Evolutionary conservation across 2,329 filamentous ascomycete species (phyloP), one percentile per base, ranked within the genome.

Genomic region (Colletotrichum tofieldiae): DNA sequence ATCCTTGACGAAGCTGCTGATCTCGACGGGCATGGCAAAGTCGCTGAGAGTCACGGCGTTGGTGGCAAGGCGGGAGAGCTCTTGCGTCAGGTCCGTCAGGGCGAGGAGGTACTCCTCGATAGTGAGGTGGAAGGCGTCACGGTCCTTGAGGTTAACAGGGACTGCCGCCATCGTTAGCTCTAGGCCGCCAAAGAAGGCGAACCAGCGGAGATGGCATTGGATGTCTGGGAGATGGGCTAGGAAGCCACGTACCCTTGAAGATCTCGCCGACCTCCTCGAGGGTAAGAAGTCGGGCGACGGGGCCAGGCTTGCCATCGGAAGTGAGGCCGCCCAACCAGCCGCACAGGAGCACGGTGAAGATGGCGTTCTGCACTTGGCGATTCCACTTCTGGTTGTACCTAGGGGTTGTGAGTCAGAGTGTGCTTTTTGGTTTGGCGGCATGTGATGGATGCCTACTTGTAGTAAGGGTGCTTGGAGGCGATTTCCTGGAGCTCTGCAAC

Each of bases 61-160:
- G 83, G 96, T 94, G 43, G 96, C 95, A 70, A 99, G 90, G 52
- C 96, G 94, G 72, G 93, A 89, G 78, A 99, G 89, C 84, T 99
- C 96, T 79, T 98, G 95, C 49, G 96, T 93, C 72, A 98, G 90
- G 72, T 92, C 91, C 71, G 96, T 96, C 71, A 98, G 87, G 18
- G 94, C 92, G 72, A 97, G 92, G 32, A 99, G 91, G 82, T 99
- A 99, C 84, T 99, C 96, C 83, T 99, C 96, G 77, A 98, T 96
- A 54, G 95, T 97, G 78, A 99, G 87, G 82, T 99, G 96, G 88
- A 99, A 99, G 62, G 91, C 90, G 81, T 98, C 96, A 73, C 89
- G 87, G 78, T 96, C 93, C 82, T 97, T 97, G 78, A 98, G 88
- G 80, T 98, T 98, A 74, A 96, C 93, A 16, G 95, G 95, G 14